Evolutionary conservation across 2,329 filamentous ascomycete species (phyloP).

Genomic region (Arthrinium phaeospermum): DNA sequence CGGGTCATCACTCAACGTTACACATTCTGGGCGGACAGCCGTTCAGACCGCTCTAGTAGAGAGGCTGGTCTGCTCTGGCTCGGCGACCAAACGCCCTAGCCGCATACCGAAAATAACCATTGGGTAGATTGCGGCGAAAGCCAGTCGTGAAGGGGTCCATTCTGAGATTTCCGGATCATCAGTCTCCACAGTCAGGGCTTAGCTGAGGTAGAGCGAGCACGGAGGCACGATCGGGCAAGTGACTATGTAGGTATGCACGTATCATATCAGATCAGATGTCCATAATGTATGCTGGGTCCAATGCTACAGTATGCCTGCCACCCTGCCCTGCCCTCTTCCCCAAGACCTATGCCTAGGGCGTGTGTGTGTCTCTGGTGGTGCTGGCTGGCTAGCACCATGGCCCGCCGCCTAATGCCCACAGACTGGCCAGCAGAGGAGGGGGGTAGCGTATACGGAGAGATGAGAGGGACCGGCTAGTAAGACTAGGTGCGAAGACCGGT

Average conservation of each 20-base stretch:
- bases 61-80: constrained; percentile 11
- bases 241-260: neutral
- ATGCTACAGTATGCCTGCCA: neutral
- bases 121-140: neutral
- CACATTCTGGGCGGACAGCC: neutral
- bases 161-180: constrained; percentile 9
- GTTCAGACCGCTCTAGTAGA: neutral
- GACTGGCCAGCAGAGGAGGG: neutral
- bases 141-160: neutral
- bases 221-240: too few relatives aligned
- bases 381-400: neutral
- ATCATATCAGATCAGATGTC: neutral
- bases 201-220: neutral
- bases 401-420: neutral
- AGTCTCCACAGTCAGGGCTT: constrained; percentile 12
- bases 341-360: neutral
- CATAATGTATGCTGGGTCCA: neutral
- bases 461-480: constrained; percentile 1
- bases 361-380: neutral
- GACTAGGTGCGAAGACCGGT: neutral
- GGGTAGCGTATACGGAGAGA: constrained; percentile 7
- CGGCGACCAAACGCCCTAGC: constrained; percentile 10
- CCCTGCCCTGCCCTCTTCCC: neutral
- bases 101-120: constrained; percentile 13
- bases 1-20: neutral